Base-by-base conservation (phyloP, 2,329 filamentous ascomycete genomes). In the Fusarium sublunatum region DNA sequence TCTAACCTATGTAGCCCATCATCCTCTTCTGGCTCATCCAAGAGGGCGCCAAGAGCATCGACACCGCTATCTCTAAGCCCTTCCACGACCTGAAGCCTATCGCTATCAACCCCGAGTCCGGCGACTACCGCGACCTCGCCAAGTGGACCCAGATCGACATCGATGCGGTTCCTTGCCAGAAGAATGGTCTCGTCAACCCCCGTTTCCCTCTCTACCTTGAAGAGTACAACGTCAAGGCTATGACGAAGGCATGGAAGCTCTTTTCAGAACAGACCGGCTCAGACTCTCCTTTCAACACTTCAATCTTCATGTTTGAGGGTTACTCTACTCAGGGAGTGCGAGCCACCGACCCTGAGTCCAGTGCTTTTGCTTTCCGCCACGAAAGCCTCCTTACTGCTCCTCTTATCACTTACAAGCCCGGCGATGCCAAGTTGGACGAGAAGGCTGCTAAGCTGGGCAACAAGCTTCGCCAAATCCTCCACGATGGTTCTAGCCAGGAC, bases 291-390 rank as follows among this genome's bases (percentile, higher is more conserved):
- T 69, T 70, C 31, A 62, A 41, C 42, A 54, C 47, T 19, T 70
- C 69, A 3, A 74, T 86, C 40, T 82, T 86, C 72, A 81, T 86
- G 78, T 82, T 86, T 50, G 84, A 87, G 66, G 81, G 81, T 4
- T 87, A 86, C 71, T 78, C 82, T 1, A 72, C 69, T 7, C 70
- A 78, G 22, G 83, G 78, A 2, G 78, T 71, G 1, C 59, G 65
- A 4, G 36, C 44, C 0, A 35, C 45, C 0, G 13, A 50, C 28
- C 13, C 22, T 2, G 13, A 48, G 9, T 56, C 46, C 3, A 36
- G 51, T 22, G 67, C 68, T 7, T 71, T 70, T 24, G 69, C 67
- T 1, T 71, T 70, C 53, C 65, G 69, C 2, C 46, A 61, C 1
- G 49, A 70, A 22, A 65, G 70, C 28, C 57, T 70, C 7, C 67